Percentiles rank a stretch among this genome's conserved stretches.
Conservation (phyloP, 257 asterid species). For the Echites panduratus region DNA sequence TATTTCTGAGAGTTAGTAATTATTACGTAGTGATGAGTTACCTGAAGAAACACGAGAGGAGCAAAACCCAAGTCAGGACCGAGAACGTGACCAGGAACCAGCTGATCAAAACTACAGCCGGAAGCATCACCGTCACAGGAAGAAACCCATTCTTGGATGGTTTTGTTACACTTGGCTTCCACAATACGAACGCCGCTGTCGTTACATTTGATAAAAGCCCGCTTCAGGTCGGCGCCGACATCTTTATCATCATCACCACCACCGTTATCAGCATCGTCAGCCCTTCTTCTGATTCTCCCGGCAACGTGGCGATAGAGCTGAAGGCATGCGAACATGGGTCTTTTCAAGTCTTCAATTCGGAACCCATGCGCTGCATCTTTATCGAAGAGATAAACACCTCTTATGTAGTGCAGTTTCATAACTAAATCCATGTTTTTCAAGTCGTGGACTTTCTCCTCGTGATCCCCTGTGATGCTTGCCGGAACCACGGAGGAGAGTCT, state of each 20-base stretch:
- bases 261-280: too few species aligned
- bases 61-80: slow-evolving; percentile 52
- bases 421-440: slow-evolving; percentile 44
- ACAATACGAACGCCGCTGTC: slow-evolving; percentile 74
- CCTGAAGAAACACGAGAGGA: slow-evolving; percentile 73
- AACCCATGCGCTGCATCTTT: slow-evolving; percentile 45
- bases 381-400: slow-evolving; percentile 52
- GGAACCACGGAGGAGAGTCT: slow-evolving; percentile 55
- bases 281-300: slow-evolving; percentile 59
- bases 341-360: slow-evolving; percentile 34
- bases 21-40: too few species aligned
- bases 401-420: slow-evolving; percentile 58
- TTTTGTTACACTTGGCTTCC: slow-evolving; percentile 55
- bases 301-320: slow-evolving; percentile 29
- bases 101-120: slow-evolving; percentile 16
- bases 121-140: slow-evolving; percentile 10
- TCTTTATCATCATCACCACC: slow-evolving; percentile 16
- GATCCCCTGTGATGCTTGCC: slow-evolving; percentile 52
- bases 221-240: slow-evolving; percentile 19
- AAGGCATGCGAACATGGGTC: slow-evolving; percentile 50
- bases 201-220: slow-evolving; percentile 69
- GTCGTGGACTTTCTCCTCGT: slow-evolving; percentile 35
- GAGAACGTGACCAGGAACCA: slow-evolving; percentile 39
- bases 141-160: slow-evolving; percentile 48
- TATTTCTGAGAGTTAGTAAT: too few species aligned